Percentiles rank a stretch among this genome's conserved stretches.
Evolutionary conservation across 805 yeast species (phyloP).

Genomic region (Suhomyces faveliae): DNA sequence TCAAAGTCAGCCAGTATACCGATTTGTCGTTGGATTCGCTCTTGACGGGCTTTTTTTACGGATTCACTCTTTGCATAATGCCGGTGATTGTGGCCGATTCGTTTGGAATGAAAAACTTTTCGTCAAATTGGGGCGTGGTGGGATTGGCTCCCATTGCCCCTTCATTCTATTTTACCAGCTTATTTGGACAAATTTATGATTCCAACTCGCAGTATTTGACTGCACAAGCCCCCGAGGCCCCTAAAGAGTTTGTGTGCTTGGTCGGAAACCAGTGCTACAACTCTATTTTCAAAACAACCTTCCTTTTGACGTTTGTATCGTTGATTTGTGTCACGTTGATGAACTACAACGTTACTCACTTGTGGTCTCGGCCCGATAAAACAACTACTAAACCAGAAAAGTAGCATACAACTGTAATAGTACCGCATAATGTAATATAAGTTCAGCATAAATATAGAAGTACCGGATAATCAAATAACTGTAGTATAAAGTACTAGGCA

Average conservation of each 20-base stretch:
- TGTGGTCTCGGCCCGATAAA: too few species aligned
- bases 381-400: too few species aligned
- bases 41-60: slow-evolving; percentile 70
- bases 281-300: slow-evolving; percentile 42
- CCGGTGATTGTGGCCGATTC: slow-evolving; percentile 76
- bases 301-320: slow-evolving; percentile 31
- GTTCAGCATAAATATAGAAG: too few species aligned
- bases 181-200: slow-evolving; percentile 68
- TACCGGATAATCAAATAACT: too few species aligned
- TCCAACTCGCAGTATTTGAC: slow-evolving; percentile 23
- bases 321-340: slow-evolving; percentile 15
- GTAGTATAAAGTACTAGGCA: too few species aligned
- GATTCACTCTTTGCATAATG: slow-evolving; percentile 66
- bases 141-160: slow-evolving; percentile 66
- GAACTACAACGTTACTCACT: background rate
- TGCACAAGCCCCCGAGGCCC: slow-evolving; percentile 9
- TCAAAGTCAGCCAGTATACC: slow-evolving; percentile 27
- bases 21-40: slow-evolving; percentile 51
- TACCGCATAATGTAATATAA: background rate
- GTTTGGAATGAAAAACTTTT: slow-evolving; percentile 66
- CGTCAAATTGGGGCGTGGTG: slow-evolving; percentile 73
- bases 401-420: background rate
- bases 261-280: slow-evolving; percentile 43
- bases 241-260: slow-evolving; percentile 21
- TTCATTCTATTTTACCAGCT: slow-evolving; percentile 55